Evolutionary conservation across 768 basidiomycete genomes (phyloP), one percentile per base, ranked within the genome.

Genomic region (Amanita polypyramis): DNA sequence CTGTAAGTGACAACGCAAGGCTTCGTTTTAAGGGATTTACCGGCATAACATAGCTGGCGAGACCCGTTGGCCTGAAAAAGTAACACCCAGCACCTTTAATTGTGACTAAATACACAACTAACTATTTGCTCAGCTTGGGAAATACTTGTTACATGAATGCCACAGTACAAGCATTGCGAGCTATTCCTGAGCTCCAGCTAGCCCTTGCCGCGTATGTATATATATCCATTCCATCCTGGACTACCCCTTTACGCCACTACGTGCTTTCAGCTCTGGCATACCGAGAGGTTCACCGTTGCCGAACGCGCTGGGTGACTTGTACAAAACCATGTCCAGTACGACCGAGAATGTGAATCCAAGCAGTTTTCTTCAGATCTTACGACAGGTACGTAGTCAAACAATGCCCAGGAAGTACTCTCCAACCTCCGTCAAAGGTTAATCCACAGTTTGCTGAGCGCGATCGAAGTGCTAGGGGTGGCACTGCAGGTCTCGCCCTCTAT

Each of bases 101-200:
- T 6, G 5, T 15, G 7, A 20, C 32, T 23, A 42, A 44, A 34
- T 39, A 12, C 7, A 27, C 25, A 27, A 49, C 43, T 25, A n/a
- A 51, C 39, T 12, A 17, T 21, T 39, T 8, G 34, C 43, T 49
- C 53, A 80, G 77, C 58, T 68, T 94, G 32, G 93, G 95, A 30
- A 97, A 97, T 60, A 97, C 94, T 0, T 97, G 95, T 59, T 99
- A 99, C 67, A 91, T 97, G 85, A 98, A 95, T 60, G 81, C 96
- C 1, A 91, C 89, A 1, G 70, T 98, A 1, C 96, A 99, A 68
- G 83, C 87, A n/a, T 75, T 99, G 52, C 85, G 91, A 19, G 81
- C 88, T 3, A 84, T 99, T 43, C 93, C 94, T 2, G 92, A 96
- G 56, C 75, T 99, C 4, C 83, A 86, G 58, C 61, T 72, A 1